Conservation (phyloP, 495 filamentous ascomycete species). For the Pyrenula aspistea region DNA sequence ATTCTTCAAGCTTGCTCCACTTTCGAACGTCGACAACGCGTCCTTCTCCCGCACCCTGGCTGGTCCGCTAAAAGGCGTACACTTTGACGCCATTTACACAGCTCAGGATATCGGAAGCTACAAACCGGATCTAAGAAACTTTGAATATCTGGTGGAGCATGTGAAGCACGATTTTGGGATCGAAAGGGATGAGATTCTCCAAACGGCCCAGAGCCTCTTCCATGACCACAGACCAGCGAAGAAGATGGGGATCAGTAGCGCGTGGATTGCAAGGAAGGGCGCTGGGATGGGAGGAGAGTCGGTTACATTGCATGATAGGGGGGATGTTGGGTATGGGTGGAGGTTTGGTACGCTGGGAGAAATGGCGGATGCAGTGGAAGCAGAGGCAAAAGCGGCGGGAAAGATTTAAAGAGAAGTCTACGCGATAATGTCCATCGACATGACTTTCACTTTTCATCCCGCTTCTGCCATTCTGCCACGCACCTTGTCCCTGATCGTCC, state of each 20-base stretch:
- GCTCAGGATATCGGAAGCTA: conserved; percentile 66
- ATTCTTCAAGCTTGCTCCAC: conserved; percentile 55
- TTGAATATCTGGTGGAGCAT: conserved; percentile 47
- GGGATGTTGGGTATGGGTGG: conserved; percentile 37
- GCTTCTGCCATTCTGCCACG: no score
- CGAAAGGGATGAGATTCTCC: conserved; percentile 42
- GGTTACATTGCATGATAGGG: conserved; percentile 21
- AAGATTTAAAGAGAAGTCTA: no score
- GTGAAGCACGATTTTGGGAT: conserved; percentile 43
- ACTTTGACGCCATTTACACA: conserved; percentile 60
- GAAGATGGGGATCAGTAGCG: conserved; percentile 46
- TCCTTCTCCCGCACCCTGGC: conserved; percentile 44
- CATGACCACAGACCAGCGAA: conserved; percentile 63
- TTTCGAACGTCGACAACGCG: conserved; percentile 59
- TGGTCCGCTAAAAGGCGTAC: conserved; percentile 31
- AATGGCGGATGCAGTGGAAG: conserved; percentile 59
- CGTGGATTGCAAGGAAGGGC: conserved; percentile 57
- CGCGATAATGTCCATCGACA: no score
- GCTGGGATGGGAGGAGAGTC: conserved; percentile 29
- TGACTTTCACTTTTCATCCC: no score
- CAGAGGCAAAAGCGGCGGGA: conserved; percentile 5
- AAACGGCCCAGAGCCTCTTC: conserved; percentile 57
- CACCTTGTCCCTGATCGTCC: no score
- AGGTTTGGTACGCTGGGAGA: conserved; percentile 54
- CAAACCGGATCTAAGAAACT: conserved; percentile 59